Evolutionary conservation across 108 stramenopile genomes (phyloP), one percentile per base, ranked within the genome.

Genomic region (Stephanodiscus minutulus): DNA sequence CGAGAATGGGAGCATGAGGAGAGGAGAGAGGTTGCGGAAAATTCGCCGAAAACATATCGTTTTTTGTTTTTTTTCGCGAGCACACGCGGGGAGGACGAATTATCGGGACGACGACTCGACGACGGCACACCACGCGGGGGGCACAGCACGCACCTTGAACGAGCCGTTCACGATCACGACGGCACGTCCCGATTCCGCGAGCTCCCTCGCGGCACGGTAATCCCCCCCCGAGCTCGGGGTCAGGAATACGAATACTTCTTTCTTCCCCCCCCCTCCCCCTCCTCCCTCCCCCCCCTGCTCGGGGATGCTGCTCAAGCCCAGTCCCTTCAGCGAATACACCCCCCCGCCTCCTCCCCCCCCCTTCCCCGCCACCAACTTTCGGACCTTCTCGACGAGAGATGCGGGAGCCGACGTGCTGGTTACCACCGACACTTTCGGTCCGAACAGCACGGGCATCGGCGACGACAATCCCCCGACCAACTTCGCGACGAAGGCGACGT

Each of bases 111-210:
- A n/a, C n/a, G n/a, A n/a, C n/a, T n/a, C n/a, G n/a, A n/a, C n/a
- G n/a, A n/a, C n/a, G n/a, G n/a, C n/a, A n/a, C n/a, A n/a, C n/a
- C n/a, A n/a, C n/a, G n/a, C n/a, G 1, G 22, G 2, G 13, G 11
- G 21, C 28, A 35, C 47, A 49, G 35, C n/a, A 46, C 15, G 1
- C 22, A 78, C 87, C 79, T 89, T 91, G 55, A 86, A 86, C 24
- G 87, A 79, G 18, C 81, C 90, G 73, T 91, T 91, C 17, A 91
- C 79, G 41, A 92, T 66, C 8, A 92, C 87, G 29, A 85, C 83
- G 10, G 70, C 43, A 33, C 65, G 74, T 10, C 63, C 82, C 31
- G 35, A 17, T 28, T 62, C 56, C 1, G 86, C 88, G 49, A 92
- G 61, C n/a, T 61, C 28, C 31, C 74, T 64, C 20, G 91, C 91